Percentiles rank a stretch among this genome's conserved stretches.
Conservation (phyloP, 805 yeast genomes). For the Yamadazyma takamatsuzukensis region DNA sequence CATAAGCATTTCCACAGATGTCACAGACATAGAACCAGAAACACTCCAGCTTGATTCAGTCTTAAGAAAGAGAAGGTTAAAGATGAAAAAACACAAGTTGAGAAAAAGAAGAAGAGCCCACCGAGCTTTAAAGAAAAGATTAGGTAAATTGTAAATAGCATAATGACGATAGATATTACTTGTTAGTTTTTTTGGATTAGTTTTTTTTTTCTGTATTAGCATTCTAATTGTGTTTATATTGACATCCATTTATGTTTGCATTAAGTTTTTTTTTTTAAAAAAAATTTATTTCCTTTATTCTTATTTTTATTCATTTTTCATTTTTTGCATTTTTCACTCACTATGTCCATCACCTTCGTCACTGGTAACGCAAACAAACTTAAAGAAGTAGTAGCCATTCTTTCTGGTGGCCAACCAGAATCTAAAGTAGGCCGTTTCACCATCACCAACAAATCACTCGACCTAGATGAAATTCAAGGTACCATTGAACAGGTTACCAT, state of each 20-base stretch:
- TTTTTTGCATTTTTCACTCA: too few species aligned
- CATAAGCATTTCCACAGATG: too few species aligned
- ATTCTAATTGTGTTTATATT: too few species aligned
- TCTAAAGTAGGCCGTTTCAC: conserved; percentile 44
- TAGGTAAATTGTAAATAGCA: conserved; percentile 40
- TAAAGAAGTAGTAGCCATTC: conserved; percentile 75
- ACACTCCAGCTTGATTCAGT: conserved; percentile 61
- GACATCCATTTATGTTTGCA: too few species aligned
- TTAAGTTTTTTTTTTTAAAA: too few species aligned
- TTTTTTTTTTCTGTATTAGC: too few species aligned
- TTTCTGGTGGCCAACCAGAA: conserved; percentile 29
- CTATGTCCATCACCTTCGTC: conserved; percentile 55
- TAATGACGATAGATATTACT: background rate
- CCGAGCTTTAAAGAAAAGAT: conserved; percentile 72
- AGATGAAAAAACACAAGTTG: conserved; percentile 96
- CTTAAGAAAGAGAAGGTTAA: conserved; percentile 79
- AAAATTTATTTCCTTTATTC: too few species aligned
- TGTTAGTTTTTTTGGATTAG: conserved; percentile 1
- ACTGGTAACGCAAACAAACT: conserved; percentile 90
- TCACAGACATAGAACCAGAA: too few species aligned
- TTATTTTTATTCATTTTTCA: too few species aligned
- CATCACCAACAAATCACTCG: conserved; percentile 65
- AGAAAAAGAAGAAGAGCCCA: conserved; percentile 96
- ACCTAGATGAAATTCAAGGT: conserved; percentile 90
- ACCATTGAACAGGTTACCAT: conserved; percentile 74